These are phyloP conservation scores for Fraxinus baroniana DNA, from an alignment of 305 asterid species.

Conservation along the genomic window DNA sequence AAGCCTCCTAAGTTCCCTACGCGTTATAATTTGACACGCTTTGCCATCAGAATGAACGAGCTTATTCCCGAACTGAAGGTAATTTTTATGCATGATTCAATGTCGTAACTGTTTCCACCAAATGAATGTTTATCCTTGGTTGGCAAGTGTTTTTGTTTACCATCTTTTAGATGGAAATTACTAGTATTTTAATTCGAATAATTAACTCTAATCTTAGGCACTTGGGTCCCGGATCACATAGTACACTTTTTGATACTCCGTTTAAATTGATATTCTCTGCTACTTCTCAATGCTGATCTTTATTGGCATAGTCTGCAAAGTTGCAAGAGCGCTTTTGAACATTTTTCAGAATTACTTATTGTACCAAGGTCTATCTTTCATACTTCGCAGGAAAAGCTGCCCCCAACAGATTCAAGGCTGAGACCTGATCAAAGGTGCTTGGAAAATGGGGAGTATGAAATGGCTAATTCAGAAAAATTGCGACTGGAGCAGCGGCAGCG, in stretches of 20 bases:
- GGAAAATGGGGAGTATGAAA: conserved; percentile 89
- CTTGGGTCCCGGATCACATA: not conserved
- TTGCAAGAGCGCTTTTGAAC: not conserved
- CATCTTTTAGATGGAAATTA: not conserved
- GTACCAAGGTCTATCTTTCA: not conserved
- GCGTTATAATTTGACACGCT: conserved; percentile 78
- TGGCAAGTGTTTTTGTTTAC: not conserved
- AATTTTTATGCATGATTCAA: conserved; percentile 15
- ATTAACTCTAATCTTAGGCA: not conserved
- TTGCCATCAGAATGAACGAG: conserved; percentile 86
- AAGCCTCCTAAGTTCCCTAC: conserved; percentile 70
- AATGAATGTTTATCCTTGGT: not conserved
- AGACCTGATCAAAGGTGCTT: conserved; percentile 95
- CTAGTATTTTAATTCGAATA: not conserved
- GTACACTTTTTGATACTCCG: not conserved
- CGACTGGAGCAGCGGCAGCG: conserved; percentile 91
- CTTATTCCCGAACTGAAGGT: conserved; percentile 72
- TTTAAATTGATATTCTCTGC: not conserved
- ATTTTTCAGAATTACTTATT: not conserved
- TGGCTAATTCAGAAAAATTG: conserved; percentile 78
- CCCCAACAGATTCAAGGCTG: conserved; percentile 94
- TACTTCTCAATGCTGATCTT: not conserved
- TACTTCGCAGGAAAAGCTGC: conserved; percentile 72
- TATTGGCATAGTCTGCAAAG: not conserved
- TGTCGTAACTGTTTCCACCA: not conserved